Evolutionary conservation across 2,329 filamentous ascomycete species (phyloP).

Genomic region (Ophiocordyceps camponoti-saundersi): DNA sequence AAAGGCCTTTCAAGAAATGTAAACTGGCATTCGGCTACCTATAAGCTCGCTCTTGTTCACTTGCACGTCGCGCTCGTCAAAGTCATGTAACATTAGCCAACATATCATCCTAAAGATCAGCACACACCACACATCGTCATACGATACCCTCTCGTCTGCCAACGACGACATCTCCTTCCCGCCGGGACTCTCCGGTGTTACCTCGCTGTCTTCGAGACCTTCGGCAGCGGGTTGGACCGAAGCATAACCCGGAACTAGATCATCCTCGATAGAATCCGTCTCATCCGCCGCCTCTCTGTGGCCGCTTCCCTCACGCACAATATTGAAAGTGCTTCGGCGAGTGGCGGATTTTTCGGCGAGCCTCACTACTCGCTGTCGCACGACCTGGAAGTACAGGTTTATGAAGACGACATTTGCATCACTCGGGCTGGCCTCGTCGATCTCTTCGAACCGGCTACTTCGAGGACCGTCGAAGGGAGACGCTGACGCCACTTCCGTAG

Average conservation of each 20-base stretch:
- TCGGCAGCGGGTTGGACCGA: background rate
- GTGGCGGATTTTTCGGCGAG: slow-evolving; percentile 13
- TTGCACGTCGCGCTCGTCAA: slow-evolving; percentile 35
- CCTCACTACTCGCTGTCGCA: slow-evolving; percentile 22
- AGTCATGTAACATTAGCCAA: slow-evolving; percentile 40
- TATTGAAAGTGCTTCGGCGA: slow-evolving; percentile 3
- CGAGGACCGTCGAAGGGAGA: slow-evolving; percentile 1
- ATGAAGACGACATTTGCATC: slow-evolving; percentile 32
- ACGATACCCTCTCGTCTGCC: slow-evolving; percentile 9
- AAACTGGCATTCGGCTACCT: slow-evolving; percentile 38
- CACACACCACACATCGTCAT: slow-evolving; percentile 33
- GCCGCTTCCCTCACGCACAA: background rate
- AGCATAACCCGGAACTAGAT: too few relatives aligned
- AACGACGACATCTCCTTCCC: slow-evolving; percentile 3
- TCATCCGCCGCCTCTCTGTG: background rate
- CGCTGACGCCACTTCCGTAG: slow-evolving; percentile 6
- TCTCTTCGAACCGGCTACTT: slow-evolving; percentile 21
- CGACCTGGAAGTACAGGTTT: slow-evolving; percentile 30
- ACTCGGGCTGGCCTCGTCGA: slow-evolving; percentile 28
- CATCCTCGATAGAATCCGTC: too few relatives aligned
- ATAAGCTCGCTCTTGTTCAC: slow-evolving; percentile 33
- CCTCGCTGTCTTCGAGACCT: background rate
- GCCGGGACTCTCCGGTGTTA: background rate
- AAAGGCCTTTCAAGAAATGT: slow-evolving; percentile 19
- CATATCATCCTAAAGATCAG: slow-evolving; percentile 40